phyloP scores from a whole-genome alignment of 192 early-diverging fungal species.

The Linnemannia elongata region DNA sequence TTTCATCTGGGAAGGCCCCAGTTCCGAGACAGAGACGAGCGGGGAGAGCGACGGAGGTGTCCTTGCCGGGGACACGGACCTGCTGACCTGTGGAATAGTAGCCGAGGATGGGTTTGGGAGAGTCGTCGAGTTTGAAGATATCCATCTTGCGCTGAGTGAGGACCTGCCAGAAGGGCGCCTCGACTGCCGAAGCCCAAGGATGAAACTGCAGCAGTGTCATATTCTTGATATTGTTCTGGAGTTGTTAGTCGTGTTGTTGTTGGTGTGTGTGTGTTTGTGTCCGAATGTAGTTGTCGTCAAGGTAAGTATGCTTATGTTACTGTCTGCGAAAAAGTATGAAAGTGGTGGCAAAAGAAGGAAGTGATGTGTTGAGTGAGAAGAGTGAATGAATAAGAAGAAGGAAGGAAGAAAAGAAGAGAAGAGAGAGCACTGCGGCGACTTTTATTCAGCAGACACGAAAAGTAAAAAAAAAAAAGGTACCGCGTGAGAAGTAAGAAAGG shows the following conservation, averaged over 20 bases:
- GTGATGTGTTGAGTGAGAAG: neutral
- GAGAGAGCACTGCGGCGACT: neutral
- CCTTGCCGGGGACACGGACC: conserved; percentile 60
- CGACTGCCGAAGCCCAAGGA: conserved; percentile 85
- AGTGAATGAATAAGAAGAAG: neutral
- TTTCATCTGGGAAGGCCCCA: conserved; percentile 62
- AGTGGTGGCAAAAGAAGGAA: neutral
- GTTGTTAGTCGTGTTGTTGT: neutral
- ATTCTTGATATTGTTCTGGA: neutral
- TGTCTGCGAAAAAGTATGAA: no score
- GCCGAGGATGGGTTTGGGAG: conserved; percentile 65
- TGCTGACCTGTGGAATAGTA: conserved; percentile 74
- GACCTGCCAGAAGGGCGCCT: conserved; percentile 93
- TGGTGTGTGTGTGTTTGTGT: neutral
- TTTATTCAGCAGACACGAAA: no score
- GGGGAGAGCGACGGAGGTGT: conserved; percentile 63
- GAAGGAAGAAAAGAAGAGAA: neutral
- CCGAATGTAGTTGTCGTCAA: neutral
- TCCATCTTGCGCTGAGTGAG: conserved; percentile 89
- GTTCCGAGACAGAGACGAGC: conserved; percentile 74
- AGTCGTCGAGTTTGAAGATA: conserved; percentile 82
- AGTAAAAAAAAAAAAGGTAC: neutral
- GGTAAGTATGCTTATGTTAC: neutral
- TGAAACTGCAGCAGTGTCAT: conserved; percentile 82
- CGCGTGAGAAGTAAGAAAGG: neutral